These are phyloP conservation scores for Triticum turgidum DNA, from an alignment of 176 grass and related monocot species.

Conservation along the genomic window DNA sequence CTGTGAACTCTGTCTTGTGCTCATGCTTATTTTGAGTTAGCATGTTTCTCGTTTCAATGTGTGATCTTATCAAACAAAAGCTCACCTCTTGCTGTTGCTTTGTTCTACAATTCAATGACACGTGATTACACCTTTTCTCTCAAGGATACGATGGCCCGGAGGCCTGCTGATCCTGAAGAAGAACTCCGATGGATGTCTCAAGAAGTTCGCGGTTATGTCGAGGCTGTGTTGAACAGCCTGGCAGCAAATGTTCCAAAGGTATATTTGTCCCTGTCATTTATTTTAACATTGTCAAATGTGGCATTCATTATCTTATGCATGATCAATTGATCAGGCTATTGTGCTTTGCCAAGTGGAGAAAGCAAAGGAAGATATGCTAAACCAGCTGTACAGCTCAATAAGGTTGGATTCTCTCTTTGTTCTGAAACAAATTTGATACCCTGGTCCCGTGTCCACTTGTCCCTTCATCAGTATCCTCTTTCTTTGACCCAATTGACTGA, in stretches of 20 bases:
- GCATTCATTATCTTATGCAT: not conserved
- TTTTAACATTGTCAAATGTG: constrained; percentile 22
- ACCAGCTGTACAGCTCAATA: constrained; percentile 70
- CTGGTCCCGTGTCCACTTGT: not conserved
- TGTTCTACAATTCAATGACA: not conserved
- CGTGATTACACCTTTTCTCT: not conserved
- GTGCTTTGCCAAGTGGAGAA: constrained; percentile 95
- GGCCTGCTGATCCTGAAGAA: constrained; percentile 94
- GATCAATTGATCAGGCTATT: constrained; percentile 51
- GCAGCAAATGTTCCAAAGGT: constrained; percentile 99
- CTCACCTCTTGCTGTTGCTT: constrained; percentile 12
- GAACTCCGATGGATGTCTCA: constrained; percentile 99
- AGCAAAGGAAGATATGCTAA: constrained; percentile 89
- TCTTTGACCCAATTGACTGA: not conserved
- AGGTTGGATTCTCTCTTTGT: constrained; percentile 50
- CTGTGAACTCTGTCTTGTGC: not conserved
- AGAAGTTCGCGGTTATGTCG: constrained; percentile 98
- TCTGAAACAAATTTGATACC: not conserved
- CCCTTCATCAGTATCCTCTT: not conserved
- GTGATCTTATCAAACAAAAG: constrained; percentile 11
- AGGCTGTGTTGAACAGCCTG: constrained; percentile 96
- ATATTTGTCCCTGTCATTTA: constrained; percentile 4
- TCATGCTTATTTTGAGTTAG: not conserved
- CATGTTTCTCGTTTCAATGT: constrained; percentile 26
- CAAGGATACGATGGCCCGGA: constrained; percentile 71